A percentile compares a stretch with the other conserved stretches of the same genome.
Evolutionary conservation across 345 rosid genomes (phyloP).

Genomic region (Conringia planisiliqua): DNA sequence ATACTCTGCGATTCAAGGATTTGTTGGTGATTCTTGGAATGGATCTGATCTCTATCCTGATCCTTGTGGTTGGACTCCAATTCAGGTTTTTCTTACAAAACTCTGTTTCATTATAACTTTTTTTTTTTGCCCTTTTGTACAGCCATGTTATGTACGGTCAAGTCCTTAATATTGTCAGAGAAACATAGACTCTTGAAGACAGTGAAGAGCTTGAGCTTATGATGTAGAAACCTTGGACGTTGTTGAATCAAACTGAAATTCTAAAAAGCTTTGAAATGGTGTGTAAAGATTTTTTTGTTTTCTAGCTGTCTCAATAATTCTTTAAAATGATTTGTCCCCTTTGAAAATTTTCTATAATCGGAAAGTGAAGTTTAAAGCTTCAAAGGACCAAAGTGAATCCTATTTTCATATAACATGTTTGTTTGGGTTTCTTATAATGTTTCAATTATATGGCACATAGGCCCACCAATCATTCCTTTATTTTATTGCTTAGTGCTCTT

Average conservation of each 20-base stretch:
- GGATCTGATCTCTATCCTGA: slow-evolving; percentile 95
- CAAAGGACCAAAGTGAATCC: slow-evolving; percentile 26
- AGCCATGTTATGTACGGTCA: not conserved
- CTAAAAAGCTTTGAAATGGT: not conserved
- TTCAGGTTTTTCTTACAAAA: slow-evolving; percentile 52
- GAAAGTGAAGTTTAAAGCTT: slow-evolving; percentile 25
- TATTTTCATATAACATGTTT: slow-evolving; percentile 27
- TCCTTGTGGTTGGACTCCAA: slow-evolving; percentile 99
- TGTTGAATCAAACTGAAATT: slow-evolving; percentile 8
- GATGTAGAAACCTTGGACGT: not conserved
- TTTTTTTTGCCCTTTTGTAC: not conserved
- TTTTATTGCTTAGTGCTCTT: not conserved
- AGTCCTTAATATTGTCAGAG: not conserved
- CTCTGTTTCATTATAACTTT: not conserved
- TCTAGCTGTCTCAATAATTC: slow-evolving; percentile 30
- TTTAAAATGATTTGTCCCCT: slow-evolving; percentile 17
- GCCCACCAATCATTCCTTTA: slow-evolving; percentile 24
- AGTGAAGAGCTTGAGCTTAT: not conserved
- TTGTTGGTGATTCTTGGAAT: slow-evolving; percentile 89
- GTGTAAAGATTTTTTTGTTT: slow-evolving; percentile 19
- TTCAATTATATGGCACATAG: slow-evolving; percentile 16
- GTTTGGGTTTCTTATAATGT: slow-evolving; percentile 20
- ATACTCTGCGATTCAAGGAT: slow-evolving; percentile 73
- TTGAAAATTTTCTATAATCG: slow-evolving; percentile 24
- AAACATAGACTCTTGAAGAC: slow-evolving; percentile 6